Evolutionary conservation across 176 grass and related monocot species (phyloP).

Genomic region (Otatea glauca): DNA sequence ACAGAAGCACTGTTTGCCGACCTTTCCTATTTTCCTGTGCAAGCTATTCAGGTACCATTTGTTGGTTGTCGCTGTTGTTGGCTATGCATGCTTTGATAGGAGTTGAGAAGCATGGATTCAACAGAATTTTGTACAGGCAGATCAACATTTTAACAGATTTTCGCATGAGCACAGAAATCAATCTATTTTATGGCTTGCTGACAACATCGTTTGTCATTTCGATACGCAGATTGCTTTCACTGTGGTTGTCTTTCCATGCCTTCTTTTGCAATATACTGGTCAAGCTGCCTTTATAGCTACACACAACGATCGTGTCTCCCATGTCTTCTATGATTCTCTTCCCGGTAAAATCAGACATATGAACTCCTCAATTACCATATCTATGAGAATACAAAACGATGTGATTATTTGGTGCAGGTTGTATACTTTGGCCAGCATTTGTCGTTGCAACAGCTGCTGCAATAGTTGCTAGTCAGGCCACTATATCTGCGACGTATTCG

Average conservation of each 20-base stretch:
- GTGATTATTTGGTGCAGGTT: conserved; percentile 42
- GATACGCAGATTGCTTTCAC: conserved; percentile 77
- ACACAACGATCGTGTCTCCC: conserved; percentile 21
- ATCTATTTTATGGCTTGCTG: conserved; percentile 7
- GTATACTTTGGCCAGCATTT: conserved; percentile 79
- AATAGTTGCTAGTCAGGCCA: conserved; percentile 91
- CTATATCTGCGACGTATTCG: conserved; percentile 82
- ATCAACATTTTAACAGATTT: not conserved
- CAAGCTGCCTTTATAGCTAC: conserved; percentile 78
- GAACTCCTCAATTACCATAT: conserved; percentile 3
- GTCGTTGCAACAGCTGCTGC: conserved; percentile 71
- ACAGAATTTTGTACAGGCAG: not conserved
- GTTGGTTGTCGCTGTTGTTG: not conserved
- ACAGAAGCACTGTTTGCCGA: conserved; percentile 93
- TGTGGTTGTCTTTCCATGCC: conserved; percentile 75
- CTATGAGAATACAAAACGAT: not conserved
- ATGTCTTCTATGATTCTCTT: conserved; percentile 79
- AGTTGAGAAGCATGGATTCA: not conserved
- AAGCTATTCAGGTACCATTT: conserved; percentile 74
- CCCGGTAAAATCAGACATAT: conserved; percentile 51
- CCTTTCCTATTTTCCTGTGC: conserved; percentile 76
- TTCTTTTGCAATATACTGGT: conserved; percentile 90
- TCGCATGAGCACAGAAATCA: conserved; percentile 12
- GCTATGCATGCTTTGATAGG: not conserved
- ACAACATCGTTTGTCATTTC: not conserved